Evolutionary conservation across 2,329 filamentous ascomycete species (phyloP).

Genomic region (Fusarium mundagurra): DNA sequence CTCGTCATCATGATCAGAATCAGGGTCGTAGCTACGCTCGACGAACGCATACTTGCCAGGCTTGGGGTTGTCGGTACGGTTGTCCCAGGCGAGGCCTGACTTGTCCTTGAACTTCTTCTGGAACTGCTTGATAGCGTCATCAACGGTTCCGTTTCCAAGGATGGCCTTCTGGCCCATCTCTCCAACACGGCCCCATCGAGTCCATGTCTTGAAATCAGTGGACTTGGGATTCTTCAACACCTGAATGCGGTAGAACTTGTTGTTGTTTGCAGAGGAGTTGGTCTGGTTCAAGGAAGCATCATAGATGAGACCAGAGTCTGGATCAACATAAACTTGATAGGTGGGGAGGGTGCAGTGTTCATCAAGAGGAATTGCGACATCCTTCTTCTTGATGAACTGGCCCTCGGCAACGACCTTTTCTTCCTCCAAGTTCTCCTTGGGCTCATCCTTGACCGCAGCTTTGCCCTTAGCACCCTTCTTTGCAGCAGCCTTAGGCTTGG

Average conservation of each 20-base stretch:
- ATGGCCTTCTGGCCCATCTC: constrained; percentile 62
- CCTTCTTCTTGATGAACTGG: constrained; percentile 58
- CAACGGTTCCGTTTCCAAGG: constrained; percentile 55
- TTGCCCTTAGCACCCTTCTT: constrained; percentile 41
- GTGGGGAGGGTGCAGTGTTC: constrained; percentile 51
- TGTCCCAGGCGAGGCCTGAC: constrained; percentile 65
- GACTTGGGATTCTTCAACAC: constrained; percentile 56
- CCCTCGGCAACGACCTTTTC: constrained; percentile 53
- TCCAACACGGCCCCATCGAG: constrained; percentile 82
- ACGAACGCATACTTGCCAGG: constrained; percentile 81
- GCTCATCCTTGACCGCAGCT: constrained; percentile 35
- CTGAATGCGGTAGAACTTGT: constrained; percentile 85
- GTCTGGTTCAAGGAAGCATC: constrained; percentile 85
- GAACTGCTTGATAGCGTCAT: constrained; percentile 60
- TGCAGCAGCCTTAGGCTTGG: constrained; percentile 15
- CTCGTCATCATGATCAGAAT: constrained; percentile 67
- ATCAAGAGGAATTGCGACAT: constrained; percentile 62
- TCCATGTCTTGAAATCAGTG: constrained; percentile 70
- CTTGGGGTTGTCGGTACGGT: constrained; percentile 65
- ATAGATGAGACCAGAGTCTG: constrained; percentile 70
- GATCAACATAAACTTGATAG: constrained; percentile 72
- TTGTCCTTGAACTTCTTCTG: constrained; percentile 72
- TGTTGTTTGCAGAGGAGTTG: constrained; percentile 76
- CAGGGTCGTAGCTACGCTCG: constrained; percentile 78
- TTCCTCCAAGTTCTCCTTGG: constrained; percentile 42